A percentile compares a stretch with the other conserved stretches of the same genome.
These are phyloP conservation scores for Echeveria elegans DNA, from an alignment of 164 flowering plant genomes.

Conservation along the genomic window DNA sequence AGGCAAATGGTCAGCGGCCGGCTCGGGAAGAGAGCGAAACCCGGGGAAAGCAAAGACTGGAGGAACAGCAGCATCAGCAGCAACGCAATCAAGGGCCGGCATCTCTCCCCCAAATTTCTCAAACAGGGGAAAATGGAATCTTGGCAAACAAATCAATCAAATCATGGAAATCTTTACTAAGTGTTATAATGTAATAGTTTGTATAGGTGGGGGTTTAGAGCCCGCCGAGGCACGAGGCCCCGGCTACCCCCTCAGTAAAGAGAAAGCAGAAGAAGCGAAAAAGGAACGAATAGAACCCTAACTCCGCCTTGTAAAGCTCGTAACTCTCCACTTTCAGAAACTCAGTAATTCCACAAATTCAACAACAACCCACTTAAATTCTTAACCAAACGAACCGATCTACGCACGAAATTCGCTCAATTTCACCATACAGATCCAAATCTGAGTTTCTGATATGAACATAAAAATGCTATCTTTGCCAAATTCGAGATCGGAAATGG, in stretches of 20 bases:
- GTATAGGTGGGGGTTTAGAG: conserved; percentile 87
- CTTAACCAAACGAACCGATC: neutral
- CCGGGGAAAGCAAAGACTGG: conserved; percentile 56
- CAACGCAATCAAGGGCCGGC: conserved; percentile 85
- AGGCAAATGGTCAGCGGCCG: conserved; percentile 29
- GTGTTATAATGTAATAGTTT: conserved; percentile 16
- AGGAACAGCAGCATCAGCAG: conserved; percentile 52
- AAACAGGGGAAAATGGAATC: neutral
- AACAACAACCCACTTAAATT: neutral
- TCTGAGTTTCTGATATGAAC: neutral
- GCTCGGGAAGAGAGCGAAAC: conserved; percentile 51
- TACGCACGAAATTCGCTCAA: neutral
- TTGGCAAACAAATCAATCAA: conserved; percentile 4
- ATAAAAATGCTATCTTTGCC: conserved; percentile 1
- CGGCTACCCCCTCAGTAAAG: conserved; percentile 99
- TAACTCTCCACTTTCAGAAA: conserved; percentile 14
- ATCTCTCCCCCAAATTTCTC: conserved; percentile 36
- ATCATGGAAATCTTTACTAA: conserved; percentile 20
- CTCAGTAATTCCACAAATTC: neutral
- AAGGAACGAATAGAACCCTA: conserved; percentile 31
- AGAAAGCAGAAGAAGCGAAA: conserved; percentile 47
- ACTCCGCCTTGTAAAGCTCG: conserved; percentile 15
- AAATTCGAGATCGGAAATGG: neutral
- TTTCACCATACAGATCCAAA: neutral
- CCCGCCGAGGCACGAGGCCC: conserved; percentile 99